phyloP scores from a whole-genome alignment of 2,329 filamentous ascomycete species.

The Lecanosticta acicola region DNA sequence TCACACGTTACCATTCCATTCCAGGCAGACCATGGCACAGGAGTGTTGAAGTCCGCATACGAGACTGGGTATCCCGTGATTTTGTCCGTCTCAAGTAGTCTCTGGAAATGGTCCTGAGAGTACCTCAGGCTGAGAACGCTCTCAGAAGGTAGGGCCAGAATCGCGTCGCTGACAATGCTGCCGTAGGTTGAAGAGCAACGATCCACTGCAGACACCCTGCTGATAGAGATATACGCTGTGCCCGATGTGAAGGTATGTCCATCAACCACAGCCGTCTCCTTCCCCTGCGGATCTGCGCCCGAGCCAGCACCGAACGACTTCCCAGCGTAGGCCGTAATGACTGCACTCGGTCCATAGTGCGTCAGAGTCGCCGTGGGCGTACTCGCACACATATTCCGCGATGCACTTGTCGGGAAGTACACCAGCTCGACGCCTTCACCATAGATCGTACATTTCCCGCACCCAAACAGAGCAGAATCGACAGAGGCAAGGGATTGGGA shows the following conservation, averaged over 20 bases:
- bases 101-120: conserved; percentile 25
- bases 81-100: conserved; percentile 18
- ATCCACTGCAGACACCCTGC: conserved; percentile 24
- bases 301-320: conserved; percentile 14
- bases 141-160: conserved; percentile 27
- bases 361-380: conserved; percentile 24
- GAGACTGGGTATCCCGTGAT: conserved; percentile 28
- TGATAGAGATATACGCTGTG: conserved; percentile 29
- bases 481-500: conserved; percentile 10
- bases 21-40: conserved; percentile 29
- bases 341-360: conserved; percentile 20
- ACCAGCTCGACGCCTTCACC: conserved; percentile 28
- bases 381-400: conserved; percentile 27
- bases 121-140: conserved; percentile 28
- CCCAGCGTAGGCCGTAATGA: conserved; percentile 23
- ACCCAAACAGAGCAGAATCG: conserved; percentile 21
- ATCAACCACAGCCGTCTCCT: conserved; percentile 17
- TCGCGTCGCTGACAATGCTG: conserved; percentile 18
- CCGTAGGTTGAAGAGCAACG: conserved; percentile 22
- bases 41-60: conserved; percentile 28
- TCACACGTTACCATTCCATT: conserved; percentile 22
- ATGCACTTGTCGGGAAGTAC: conserved; percentile 25
- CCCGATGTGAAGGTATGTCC: conserved; percentile 27
- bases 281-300: neutral
- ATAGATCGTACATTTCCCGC: conserved; percentile 30